phyloP scores from a whole-genome alignment of 2,329 filamentous ascomycete genomes.

The Fusarium neocosmosporiellum region DNA sequence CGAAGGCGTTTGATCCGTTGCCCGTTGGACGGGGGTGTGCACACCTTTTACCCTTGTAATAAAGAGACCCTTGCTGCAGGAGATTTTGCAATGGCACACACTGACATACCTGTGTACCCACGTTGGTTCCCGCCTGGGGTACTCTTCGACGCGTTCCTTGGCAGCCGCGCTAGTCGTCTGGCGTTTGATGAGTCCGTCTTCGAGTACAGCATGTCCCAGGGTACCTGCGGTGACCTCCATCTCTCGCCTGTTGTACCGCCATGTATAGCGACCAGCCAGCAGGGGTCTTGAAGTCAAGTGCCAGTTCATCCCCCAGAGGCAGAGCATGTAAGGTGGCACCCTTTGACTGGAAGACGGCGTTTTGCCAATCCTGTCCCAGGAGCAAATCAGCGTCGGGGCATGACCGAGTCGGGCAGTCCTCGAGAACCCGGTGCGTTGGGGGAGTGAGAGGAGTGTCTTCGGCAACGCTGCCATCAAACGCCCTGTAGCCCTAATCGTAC shows the following conservation, averaged over 20 bases:
- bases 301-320: conserved; percentile 1
- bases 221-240: conserved; percentile 16
- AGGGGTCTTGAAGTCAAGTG: conserved; percentile 1
- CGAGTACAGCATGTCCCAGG: background rate
- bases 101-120: conserved; percentile 7
- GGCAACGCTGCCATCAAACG: conserved; percentile 10
- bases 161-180: conserved; percentile 21
- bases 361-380: too few relatives aligned
- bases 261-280: conserved; percentile 20
- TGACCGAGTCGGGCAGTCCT: conserved; percentile 24
- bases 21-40: conserved; percentile 9
- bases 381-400: conserved; percentile 2
- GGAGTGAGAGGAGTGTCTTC: conserved; percentile 16
- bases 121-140: conserved; percentile 11
- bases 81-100: conserved; percentile 27
- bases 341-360: conserved; percentile 10
- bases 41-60: conserved; percentile 5
- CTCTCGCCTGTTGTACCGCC: conserved; percentile 20
- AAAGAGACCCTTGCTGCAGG: conserved; percentile 27
- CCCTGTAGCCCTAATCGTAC: conserved; percentile 32
- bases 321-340: conserved; percentile 6
- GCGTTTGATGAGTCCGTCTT: conserved; percentile 1
- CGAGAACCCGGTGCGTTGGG: conserved; percentile 7
- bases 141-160: conserved; percentile 25
- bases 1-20: conserved; percentile 13